These are phyloP conservation scores for Leccinum ponderosum DNA, from an alignment of 1,284 basidiomycete species.

Conservation along the genomic window DNA sequence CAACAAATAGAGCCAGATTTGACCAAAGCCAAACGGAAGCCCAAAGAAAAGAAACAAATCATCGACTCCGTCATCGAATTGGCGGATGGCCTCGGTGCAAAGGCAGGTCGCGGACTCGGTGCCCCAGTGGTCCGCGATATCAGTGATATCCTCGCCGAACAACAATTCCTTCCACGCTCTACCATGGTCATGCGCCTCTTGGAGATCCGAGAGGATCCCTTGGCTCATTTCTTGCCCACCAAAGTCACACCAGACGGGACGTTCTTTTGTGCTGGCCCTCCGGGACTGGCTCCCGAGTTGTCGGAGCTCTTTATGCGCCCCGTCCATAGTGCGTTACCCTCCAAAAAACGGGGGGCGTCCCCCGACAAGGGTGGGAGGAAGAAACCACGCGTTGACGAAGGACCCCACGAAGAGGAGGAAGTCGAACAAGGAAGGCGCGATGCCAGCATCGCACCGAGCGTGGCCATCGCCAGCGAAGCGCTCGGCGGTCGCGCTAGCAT, in stretches of 20 bases:
- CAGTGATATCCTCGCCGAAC: conserved; percentile 73
- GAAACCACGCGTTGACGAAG: conserved; percentile 54
- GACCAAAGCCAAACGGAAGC: conserved; percentile 50
- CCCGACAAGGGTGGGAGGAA: conserved; percentile 62
- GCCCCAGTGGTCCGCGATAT: conserved; percentile 64
- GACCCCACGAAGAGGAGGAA: conserved; percentile 52
- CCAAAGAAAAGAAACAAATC: conserved; percentile 76
- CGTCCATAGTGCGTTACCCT: conserved; percentile 42
- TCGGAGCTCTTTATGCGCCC: conserved; percentile 84
- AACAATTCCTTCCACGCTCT: conserved; percentile 83
- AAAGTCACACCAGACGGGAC: conserved; percentile 68
- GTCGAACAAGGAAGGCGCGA: conserved; percentile 71
- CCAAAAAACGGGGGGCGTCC: conserved; percentile 56
- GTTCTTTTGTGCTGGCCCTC: conserved; percentile 80
- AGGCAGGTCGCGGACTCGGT: conserved; percentile 52
- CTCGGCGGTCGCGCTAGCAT: conserved; percentile 49
- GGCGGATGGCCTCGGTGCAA: conserved; percentile 66
- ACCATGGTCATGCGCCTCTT: conserved; percentile 79
- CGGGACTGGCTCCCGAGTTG: conserved; percentile 80
- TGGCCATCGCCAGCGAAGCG: conserved; percentile 53
- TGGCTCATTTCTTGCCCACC: conserved; percentile 83
- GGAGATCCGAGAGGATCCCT: conserved; percentile 83
- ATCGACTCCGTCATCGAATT: conserved; percentile 85
- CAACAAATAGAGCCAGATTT: conserved; percentile 36
- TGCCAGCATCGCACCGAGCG: conserved; percentile 58